Percentiles rank a stretch among this genome's conserved stretches.
phyloP scores from a whole-genome alignment of 148 eudicot species.

The Rhododendron henanense region DNA sequence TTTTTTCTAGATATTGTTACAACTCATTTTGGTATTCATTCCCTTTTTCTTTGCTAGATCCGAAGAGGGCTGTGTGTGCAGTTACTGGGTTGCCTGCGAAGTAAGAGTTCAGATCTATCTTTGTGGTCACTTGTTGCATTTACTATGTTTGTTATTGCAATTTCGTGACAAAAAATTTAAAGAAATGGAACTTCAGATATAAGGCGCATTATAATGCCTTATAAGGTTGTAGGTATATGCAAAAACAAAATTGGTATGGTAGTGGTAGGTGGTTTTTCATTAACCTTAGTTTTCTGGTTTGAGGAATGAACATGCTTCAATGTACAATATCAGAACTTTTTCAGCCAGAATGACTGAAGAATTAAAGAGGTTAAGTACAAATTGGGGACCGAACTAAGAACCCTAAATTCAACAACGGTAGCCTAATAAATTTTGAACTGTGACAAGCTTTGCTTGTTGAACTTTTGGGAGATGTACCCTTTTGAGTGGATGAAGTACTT shows the following conservation, averaged over 20 bases:
- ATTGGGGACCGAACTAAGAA: background rate
- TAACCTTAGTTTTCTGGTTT: background rate
- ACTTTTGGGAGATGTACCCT: background rate
- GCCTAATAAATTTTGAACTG: background rate
- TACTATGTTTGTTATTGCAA: background rate
- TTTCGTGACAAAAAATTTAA: background rate
- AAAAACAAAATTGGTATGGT: background rate
- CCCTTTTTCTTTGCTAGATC: conserved; percentile 47
- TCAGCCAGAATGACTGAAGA: background rate
- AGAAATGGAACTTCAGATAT: background rate
- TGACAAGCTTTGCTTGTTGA: too few relatives aligned
- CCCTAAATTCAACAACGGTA: background rate
- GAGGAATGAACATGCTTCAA: background rate
- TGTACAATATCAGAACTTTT: background rate
- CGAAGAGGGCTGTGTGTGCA: conserved; percentile 63
- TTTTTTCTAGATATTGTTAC: background rate
- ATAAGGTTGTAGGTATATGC: background rate
- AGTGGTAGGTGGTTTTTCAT: background rate
- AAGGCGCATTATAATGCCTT: too few relatives aligned
- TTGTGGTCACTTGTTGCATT: background rate
- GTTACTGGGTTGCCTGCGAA: conserved; percentile 88
- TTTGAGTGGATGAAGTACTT: background rate
- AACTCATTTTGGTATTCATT: conserved; percentile 10
- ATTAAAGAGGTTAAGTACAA: background rate
- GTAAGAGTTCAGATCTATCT: conserved; percentile 32